Evolutionary conservation across 257 asterid genomes (phyloP).

Genomic region (Solanum lycopersicoides): DNA sequence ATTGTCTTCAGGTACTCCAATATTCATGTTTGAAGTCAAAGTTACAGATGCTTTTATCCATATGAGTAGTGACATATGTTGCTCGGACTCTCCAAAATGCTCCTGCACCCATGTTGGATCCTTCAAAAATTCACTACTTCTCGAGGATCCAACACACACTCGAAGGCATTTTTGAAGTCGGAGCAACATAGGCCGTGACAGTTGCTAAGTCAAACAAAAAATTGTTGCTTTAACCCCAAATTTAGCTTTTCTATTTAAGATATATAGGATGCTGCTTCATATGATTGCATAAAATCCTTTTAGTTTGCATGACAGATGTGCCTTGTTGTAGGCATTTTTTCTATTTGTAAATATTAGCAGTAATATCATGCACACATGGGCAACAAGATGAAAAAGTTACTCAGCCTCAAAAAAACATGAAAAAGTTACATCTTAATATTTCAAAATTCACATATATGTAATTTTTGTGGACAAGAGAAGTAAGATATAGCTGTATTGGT

Average conservation of each 20-base stretch:
- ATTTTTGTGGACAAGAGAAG: background rate
- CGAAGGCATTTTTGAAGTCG: background rate
- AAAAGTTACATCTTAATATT: background rate
- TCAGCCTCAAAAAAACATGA: background rate
- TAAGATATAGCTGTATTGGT: background rate
- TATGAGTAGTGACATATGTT: background rate
- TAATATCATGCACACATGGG: background rate
- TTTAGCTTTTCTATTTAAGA: background rate
- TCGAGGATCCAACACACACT: background rate
- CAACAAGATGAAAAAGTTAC: background rate
- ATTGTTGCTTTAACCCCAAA: background rate
- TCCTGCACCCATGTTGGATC: background rate
- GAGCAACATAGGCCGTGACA: background rate
- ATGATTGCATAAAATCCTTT: background rate
- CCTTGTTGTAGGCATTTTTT: background rate
- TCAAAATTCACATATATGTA: background rate
- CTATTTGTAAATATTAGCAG: background rate
- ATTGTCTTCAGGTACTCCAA: slow-evolving; percentile 72
- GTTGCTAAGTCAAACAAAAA: background rate
- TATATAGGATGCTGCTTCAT: background rate
- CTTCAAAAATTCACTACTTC: background rate
- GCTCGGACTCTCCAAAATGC: background rate
- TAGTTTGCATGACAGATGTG: background rate
- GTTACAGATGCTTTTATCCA: background rate
- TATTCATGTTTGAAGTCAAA: background rate